A percentile compares a stretch with the other conserved stretches of the same genome.
Conservation (phyloP, 2,329 filamentous ascomycete species). For the Colletotrichum spaethianum region DNA sequence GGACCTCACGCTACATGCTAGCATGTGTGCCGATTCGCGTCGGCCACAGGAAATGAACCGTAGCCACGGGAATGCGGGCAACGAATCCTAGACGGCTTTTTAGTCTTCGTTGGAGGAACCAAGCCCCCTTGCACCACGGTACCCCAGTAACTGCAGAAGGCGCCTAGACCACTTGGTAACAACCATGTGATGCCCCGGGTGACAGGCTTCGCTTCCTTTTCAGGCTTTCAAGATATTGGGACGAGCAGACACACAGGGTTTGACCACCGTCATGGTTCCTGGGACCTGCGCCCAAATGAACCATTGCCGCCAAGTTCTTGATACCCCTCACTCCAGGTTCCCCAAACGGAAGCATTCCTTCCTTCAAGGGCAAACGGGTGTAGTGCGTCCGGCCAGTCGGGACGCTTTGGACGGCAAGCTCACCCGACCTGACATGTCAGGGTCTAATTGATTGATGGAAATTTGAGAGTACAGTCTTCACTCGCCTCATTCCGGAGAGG, state of each 20-base stretch:
- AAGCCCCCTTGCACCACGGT: slow-evolving; percentile 16
- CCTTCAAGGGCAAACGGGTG: slow-evolving; percentile 24
- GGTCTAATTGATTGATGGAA: slow-evolving; percentile 36
- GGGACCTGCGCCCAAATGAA: slow-evolving; percentile 32
- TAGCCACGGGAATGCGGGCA: neutral
- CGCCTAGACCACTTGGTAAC: neutral
- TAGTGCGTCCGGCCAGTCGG: slow-evolving; percentile 30
- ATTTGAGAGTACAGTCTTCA: neutral
- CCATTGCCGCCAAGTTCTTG: neutral
- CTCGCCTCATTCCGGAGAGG: slow-evolving; percentile 5
- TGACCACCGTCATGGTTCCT: slow-evolving; percentile 9
- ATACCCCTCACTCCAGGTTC: neutral
- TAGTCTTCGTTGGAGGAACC: neutral
- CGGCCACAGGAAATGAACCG: neutral
- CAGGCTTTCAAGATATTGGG: slow-evolving; percentile 20
- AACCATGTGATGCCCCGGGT: slow-evolving; percentile 17
- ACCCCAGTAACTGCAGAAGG: slow-evolving; percentile 6
- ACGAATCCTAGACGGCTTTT: neutral
- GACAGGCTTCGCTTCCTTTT: slow-evolving; percentile 3
- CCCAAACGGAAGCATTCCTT: slow-evolving; percentile 34
- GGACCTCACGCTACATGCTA: neutral
- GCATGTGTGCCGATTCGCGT: slow-evolving; percentile 3
- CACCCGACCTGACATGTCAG: neutral
- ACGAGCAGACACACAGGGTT: neutral
- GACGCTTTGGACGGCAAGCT: slow-evolving; percentile 7